Base-by-base conservation (phyloP, 495 filamentous ascomycete species). In the Terfezia boudieri region DNA sequence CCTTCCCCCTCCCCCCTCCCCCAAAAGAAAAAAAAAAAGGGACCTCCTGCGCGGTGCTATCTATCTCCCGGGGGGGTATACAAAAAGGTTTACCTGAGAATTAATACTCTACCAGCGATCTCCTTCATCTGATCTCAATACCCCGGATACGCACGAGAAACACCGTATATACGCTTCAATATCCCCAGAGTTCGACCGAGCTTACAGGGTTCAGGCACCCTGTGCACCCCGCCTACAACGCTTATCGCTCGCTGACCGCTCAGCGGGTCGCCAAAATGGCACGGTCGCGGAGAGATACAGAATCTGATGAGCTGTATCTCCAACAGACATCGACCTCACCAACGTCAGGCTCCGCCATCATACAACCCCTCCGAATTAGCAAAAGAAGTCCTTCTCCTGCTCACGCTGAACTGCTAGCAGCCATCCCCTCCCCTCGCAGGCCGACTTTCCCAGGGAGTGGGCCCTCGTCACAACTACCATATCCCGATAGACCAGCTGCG, bases 321-420 rank as follows among this genome's bases (percentile, higher is more conserved):
- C 14, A 46, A 20, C 12, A 14, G 14, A n/a, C 50, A 14, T 12
- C 50, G 7, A 51, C 22, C 22, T 22, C 26, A 14, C 26, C 50
- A 22, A 22, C 17, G 7, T 35, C 26, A 14, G 50, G 17, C 12
- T 12, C 50, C 53, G 82, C 86, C 43, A 81, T 81, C 2, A 76
- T 95, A 56, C 86, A 82, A 55, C 88, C 88, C 32, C 69, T 95
- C 65, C 77, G 86, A 58, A 93, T 95, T 62, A 80, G 78, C 71
- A 93, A 93, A 67, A 73, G 73, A 11, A 63, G 66, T 63, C 77
- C 73, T 49, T 68, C 65, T 64, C 73, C 69, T 68, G 72, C 50
- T 69, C 73, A 14, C 64, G 71, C 50, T 62, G 49, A 57, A 3
- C 41, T 36, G 17, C 51, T 55, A 36, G 53, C 57, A 37, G 55